Conservation (phyloP, 2,329 filamentous ascomycete species). For the Xylaria sp. region DNA sequence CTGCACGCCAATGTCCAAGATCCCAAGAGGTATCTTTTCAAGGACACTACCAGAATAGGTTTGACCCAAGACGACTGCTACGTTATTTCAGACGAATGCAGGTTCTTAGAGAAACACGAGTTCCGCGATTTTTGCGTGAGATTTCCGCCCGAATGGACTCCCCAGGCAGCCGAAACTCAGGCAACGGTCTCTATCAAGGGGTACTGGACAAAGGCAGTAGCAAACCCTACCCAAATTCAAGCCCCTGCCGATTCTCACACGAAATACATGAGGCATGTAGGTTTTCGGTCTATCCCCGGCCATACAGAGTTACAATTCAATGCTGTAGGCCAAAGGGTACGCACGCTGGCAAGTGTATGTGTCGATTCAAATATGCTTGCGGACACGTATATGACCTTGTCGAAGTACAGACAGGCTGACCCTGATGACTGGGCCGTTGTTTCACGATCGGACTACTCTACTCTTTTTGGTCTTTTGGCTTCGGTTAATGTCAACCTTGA, state of each 20-base stretch:
- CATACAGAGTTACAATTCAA: not conserved
- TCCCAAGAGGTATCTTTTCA: conserved; percentile 46
- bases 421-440: conserved; percentile 27
- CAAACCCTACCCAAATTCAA: not conserved
- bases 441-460: conserved; percentile 33
- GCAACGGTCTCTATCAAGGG: conserved; percentile 19
- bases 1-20: conserved; percentile 38
- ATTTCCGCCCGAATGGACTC: conserved; percentile 35
- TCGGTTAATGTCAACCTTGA: conserved; percentile 34
- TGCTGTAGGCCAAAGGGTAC: conserved; percentile 1
- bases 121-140: conserved; percentile 47
- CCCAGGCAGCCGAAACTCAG: not conserved
- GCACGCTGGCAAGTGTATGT: conserved; percentile 30
- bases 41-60: conserved; percentile 43
- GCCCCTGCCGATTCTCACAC: not conserved
- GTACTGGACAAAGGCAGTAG: conserved; percentile 23
- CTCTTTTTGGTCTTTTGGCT: conserved; percentile 36
- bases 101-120: conserved; percentile 48
- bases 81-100: conserved; percentile 46
- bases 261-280: conserved; percentile 9
- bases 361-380: conserved; percentile 26
- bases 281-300: conserved; percentile 17
- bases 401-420: conserved; percentile 23
- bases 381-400: conserved; percentile 21
- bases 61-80: conserved; percentile 45